Conservation (phyloP, 2,329 filamentous ascomycete species). For the Claviceps quebecensis region DNA sequence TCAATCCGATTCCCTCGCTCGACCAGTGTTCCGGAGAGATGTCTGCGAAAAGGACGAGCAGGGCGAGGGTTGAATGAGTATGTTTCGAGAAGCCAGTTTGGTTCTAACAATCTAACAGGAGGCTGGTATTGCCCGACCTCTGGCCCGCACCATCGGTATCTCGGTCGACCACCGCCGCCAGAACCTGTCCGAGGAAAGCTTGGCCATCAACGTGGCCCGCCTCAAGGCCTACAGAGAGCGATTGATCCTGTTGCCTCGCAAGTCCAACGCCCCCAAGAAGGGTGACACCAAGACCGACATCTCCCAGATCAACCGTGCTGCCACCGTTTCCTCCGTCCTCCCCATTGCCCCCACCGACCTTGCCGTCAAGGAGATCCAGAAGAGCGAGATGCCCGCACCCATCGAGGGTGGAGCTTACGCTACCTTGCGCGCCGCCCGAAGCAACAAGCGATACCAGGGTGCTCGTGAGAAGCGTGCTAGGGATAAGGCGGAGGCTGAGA, state of each 20-base stretch:
- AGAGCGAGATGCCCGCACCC: slow-evolving; percentile 63
- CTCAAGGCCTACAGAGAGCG: slow-evolving; percentile 96
- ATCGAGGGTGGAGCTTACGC: slow-evolving; percentile 75
- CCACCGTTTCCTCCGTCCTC: slow-evolving; percentile 36
- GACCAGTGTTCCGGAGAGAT: background rate
- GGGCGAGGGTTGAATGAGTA: background rate
- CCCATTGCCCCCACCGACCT: slow-evolving; percentile 57
- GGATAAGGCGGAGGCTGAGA: slow-evolving; percentile 74
- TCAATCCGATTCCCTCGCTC: background rate
- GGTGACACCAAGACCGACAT: slow-evolving; percentile 80
- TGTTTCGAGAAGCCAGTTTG: background rate
- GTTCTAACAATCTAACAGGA: slow-evolving; percentile 44
- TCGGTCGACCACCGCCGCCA: slow-evolving; percentile 89
- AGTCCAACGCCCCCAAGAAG: slow-evolving; percentile 84
- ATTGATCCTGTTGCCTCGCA: slow-evolving; percentile 95
- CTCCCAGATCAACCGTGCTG: slow-evolving; percentile 47
- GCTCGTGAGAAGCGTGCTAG: slow-evolving; percentile 84
- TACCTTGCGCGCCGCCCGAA: slow-evolving; percentile 71
- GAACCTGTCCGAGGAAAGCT: slow-evolving; percentile 93
- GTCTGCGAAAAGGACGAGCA: background rate
- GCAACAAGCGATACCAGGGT: slow-evolving; percentile 69
- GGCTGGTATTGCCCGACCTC: slow-evolving; percentile 86
- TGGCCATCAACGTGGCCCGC: slow-evolving; percentile 88
- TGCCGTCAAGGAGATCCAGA: slow-evolving; percentile 62
- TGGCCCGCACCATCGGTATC: slow-evolving; percentile 94